Conservation (phyloP, 176 grass and related monocot genomes). For the Carex littledalei region DNA sequence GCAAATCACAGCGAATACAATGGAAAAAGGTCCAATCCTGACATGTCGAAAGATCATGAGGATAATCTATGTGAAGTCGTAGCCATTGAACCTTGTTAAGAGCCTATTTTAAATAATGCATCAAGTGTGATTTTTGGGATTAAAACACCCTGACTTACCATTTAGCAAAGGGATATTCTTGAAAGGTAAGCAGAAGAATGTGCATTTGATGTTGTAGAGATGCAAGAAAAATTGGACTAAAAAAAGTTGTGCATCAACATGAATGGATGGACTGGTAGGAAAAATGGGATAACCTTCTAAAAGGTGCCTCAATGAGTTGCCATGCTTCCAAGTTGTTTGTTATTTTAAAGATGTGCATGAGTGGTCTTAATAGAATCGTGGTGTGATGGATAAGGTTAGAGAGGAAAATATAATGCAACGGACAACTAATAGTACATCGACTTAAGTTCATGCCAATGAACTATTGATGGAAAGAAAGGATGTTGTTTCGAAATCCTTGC, state of each 20-base stretch:
- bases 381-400: background rate
- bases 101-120: background rate
- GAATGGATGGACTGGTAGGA: background rate
- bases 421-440: background rate
- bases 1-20: background rate
- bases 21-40: background rate
- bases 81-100: background rate
- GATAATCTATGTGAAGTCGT: background rate
- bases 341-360: background rate
- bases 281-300: background rate
- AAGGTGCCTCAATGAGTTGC: background rate
- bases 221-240: background rate
- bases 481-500: background rate
- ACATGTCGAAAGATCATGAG: background rate
- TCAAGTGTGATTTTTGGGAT: background rate
- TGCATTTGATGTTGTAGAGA: background rate
- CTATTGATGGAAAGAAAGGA: background rate
- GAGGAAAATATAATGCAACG: background rate
- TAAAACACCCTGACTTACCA: background rate
- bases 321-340: background rate
- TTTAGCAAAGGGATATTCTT: background rate
- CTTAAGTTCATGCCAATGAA: background rate
- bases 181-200: background rate
- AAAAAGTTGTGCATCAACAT: background rate
- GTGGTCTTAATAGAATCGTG: background rate